Conservation (phyloP, 75 land plant species). For the Pinus albicaulis region DNA sequence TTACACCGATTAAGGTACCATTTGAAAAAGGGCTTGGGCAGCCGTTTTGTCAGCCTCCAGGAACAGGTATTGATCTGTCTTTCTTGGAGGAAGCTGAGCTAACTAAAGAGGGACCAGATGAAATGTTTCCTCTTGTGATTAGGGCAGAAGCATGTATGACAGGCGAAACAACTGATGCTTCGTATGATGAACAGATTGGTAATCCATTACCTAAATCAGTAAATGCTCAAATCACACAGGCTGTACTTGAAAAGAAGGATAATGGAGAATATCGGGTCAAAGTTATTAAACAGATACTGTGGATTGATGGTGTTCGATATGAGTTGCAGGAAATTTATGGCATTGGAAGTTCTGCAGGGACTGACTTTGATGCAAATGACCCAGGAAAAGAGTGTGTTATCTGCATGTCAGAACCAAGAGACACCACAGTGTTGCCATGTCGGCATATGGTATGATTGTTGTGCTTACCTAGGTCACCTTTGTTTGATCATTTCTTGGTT, state of each 20-base stretch:
- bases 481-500: slow-evolving; percentile 16
- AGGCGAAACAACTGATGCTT: slow-evolving; percentile 14
- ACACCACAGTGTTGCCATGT: slow-evolving; percentile 94
- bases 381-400: slow-evolving; percentile 96
- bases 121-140: slow-evolving; percentile 74
- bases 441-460: slow-evolving; percentile 77
- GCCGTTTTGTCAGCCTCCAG: slow-evolving; percentile 77
- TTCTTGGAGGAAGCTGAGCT: slow-evolving; percentile 65
- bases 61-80: slow-evolving; percentile 85
- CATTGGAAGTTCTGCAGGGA: slow-evolving; percentile 76
- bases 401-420: slow-evolving; percentile 86
- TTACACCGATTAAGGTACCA: slow-evolving; percentile 49
- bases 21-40: slow-evolving; percentile 87
- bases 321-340: slow-evolving; percentile 97
- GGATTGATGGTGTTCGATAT: slow-evolving; percentile 72
- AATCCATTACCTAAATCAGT: slow-evolving; percentile 30
- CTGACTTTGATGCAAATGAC: slow-evolving; percentile 61
- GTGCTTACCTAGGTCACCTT: not conserved
- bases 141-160: slow-evolving; percentile 62
- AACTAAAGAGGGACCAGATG: slow-evolving; percentile 41
- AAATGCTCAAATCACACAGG: slow-evolving; percentile 92
- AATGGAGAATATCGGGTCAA: slow-evolving; percentile 63
- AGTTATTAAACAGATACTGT: slow-evolving; percentile 86
- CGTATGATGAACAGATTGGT: slow-evolving; percentile 23
- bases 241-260: slow-evolving; percentile 82